Conservation (phyloP, 2,329 filamentous ascomycete genomes). For the Botrytis elliptica region DNA sequence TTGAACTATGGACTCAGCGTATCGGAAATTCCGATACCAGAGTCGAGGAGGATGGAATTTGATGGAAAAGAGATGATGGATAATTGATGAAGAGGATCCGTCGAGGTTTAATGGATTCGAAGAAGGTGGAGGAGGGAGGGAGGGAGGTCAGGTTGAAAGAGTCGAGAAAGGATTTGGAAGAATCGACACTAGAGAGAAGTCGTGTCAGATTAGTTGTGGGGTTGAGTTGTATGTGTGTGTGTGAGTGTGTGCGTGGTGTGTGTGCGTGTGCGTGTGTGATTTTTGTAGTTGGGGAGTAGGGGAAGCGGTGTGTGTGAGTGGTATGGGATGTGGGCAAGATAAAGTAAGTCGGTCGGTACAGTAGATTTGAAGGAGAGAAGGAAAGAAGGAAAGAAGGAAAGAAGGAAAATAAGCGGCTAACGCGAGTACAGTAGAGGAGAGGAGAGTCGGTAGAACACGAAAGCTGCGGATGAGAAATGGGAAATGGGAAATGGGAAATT, state of each 20-base stretch:
- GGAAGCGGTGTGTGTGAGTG: conserved; percentile 9
- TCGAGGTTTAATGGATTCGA: background rate
- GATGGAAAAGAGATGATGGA: background rate
- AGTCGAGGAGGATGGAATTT: conserved; percentile 17
- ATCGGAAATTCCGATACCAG: conserved; percentile 36
- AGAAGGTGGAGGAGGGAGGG: background rate
- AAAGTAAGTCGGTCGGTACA: background rate
- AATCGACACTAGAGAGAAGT: conserved; percentile 16
- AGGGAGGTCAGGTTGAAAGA: background rate
- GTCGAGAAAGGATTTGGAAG: background rate
- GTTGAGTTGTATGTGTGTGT: background rate
- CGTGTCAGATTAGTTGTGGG: conserved; percentile 10
- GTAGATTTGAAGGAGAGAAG: conserved; percentile 15
- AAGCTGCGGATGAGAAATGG: background rate
- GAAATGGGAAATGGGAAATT: background rate
- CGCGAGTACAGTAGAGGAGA: background rate
- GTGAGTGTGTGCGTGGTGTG: too few species aligned
- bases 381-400: conserved; percentile 1
- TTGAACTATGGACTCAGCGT: conserved; percentile 40
- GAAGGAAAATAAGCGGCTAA: conserved; percentile 16
- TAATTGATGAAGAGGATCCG: background rate
- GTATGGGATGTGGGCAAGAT: background rate
- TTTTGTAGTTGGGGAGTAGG: background rate
- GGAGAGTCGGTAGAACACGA: background rate
- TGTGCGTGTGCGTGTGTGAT: background rate